phyloP scores from a whole-genome alignment of 805 yeast species.

The Phaffomyces thermotolerans region DNA sequence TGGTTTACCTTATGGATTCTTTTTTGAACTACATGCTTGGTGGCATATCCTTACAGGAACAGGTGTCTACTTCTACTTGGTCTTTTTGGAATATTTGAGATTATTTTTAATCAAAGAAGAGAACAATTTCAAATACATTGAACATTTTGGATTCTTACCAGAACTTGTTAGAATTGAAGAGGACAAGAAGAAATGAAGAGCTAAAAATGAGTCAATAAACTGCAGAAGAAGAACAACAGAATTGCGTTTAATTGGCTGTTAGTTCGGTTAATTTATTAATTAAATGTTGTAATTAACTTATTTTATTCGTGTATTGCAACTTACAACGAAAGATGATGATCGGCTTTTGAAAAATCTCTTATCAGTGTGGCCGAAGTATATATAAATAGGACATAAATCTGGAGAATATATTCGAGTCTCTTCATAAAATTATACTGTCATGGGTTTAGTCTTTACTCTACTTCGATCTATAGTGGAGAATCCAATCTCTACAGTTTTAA shows the following conservation, averaged over 20 bases:
- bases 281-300: too few species aligned
- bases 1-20: constrained; percentile 80
- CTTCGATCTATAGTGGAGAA: neutral
- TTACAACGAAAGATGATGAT: too few species aligned
- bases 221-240: neutral
- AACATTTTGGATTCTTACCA: constrained; percentile 55
- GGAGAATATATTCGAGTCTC: too few species aligned
- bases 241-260: neutral
- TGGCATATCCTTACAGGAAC: constrained; percentile 88
- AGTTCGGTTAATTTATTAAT: too few species aligned
- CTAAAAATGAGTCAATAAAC: too few species aligned
- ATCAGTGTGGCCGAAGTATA: too few species aligned
- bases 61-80: constrained; percentile 81
- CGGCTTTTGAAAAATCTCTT: too few species aligned
- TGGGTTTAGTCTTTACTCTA: neutral
- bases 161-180: constrained; percentile 23
- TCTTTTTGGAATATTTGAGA: constrained; percentile 70
- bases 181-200: neutral
- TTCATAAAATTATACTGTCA: neutral
- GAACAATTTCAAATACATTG: constrained; percentile 46
- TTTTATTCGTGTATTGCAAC: too few species aligned
- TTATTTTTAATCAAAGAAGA: constrained; percentile 55
- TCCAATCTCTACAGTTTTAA: neutral
- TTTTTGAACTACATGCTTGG: constrained; percentile 94
- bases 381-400: too few species aligned